These are phyloP conservation scores for Podaxis carcinomalis DNA, from an alignment of 768 basidiomycete genomes.

Conservation along the genomic window DNA sequence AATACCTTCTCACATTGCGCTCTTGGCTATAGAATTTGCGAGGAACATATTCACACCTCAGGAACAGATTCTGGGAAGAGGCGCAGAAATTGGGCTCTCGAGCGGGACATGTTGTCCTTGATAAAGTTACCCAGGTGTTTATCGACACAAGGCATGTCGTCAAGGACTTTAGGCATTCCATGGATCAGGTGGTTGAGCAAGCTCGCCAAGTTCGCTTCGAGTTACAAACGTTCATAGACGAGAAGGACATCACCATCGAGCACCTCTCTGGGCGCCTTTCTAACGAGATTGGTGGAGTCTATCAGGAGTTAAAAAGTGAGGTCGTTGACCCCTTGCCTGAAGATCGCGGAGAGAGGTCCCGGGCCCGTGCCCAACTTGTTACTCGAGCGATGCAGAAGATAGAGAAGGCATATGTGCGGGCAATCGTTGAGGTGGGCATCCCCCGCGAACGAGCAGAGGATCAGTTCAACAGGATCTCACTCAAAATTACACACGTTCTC, in stretches of 20 bases:
- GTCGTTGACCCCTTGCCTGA: constrained; percentile 11
- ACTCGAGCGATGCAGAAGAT: constrained; percentile 1
- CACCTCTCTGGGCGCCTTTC: neutral
- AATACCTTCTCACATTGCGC: neutral
- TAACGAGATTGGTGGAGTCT: neutral
- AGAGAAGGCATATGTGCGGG: neutral
- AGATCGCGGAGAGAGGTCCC: constrained; percentile 1
- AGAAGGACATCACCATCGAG: neutral
- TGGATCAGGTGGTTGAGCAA: neutral
- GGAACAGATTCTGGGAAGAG: neutral
- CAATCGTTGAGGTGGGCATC: neutral
- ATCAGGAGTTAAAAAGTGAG: constrained; percentile 1
- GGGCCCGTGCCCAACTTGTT: constrained; percentile 2
- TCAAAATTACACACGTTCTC: neutral
- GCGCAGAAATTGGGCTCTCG: neutral
- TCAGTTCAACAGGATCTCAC: neutral
- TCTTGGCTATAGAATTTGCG: neutral
- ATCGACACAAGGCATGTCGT: neutral
- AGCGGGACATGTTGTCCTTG: neutral
- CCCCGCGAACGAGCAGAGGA: constrained; percentile 6
- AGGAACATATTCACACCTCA: neutral
- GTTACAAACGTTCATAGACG: neutral
- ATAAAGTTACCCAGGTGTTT: neutral
- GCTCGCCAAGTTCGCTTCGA: neutral
- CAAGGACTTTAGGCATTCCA: neutral